These are phyloP conservation scores for Exobasidium rhododendri DNA, from an alignment of 1,284 basidiomycete genomes.

Conservation along the genomic window DNA sequence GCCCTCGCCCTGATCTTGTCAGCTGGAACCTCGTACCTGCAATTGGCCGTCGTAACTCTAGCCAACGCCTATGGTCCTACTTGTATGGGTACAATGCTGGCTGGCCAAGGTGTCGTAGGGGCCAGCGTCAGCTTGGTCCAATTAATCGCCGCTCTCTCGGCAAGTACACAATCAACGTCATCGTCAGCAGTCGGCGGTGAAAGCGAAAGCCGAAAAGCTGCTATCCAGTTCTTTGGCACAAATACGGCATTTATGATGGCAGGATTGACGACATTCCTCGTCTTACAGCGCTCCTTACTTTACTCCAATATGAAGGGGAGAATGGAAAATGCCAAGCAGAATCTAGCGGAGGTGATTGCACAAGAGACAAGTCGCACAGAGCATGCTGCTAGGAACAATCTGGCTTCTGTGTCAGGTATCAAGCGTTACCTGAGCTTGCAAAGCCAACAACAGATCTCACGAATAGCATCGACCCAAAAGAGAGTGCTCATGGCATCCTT, in stretches of 20 bases:
- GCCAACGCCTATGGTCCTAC: constrained; percentile 38
- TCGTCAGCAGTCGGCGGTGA: constrained; percentile 13
- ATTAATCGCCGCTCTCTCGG: constrained; percentile 29
- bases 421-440: neutral
- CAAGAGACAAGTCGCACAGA: neutral
- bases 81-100: constrained; percentile 46
- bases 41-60: constrained; percentile 47
- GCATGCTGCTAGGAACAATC: neutral
- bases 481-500: constrained; percentile 32
- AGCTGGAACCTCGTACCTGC: constrained; percentile 38
- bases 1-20: constrained; percentile 27
- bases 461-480: constrained; percentile 23
- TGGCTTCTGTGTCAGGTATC: constrained; percentile 8
- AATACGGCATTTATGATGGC: constrained; percentile 14
- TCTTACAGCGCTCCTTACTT: neutral
- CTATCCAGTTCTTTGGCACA: constrained; percentile 11
- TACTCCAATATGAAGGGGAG: constrained; percentile 5
- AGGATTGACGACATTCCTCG: constrained; percentile 5
- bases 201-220: neutral
- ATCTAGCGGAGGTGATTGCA: neutral
- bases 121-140: constrained; percentile 40
- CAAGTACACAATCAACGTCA: neutral
- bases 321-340: neutral
- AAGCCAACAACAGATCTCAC: neutral
- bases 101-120: constrained; percentile 44